Evolutionary conservation across 2,329 filamentous ascomycete genomes (phyloP), one percentile per base, ranked within the genome.

Genomic region (Alternaria sp.): DNA sequence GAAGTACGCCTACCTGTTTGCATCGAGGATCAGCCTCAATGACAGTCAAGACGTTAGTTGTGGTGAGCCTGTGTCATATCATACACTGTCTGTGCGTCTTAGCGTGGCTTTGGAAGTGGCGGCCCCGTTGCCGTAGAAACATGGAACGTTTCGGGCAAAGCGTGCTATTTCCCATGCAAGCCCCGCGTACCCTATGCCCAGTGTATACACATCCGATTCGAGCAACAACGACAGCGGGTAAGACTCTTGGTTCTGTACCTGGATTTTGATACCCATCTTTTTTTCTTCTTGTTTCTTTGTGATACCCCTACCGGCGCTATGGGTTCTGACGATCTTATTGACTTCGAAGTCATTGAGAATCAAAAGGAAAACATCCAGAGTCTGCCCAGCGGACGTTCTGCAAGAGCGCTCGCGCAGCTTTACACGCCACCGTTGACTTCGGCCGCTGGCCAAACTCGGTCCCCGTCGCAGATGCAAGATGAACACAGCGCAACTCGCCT

Each of bases 341-440:
- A 83, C 81, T 98, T 99, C 82, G 92, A 97, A 72, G 87, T 97
- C 65, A 97, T 99, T 81, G 95, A 99, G 82, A 88, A 87, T 48
- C 94, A 97, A 73, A 99, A 99, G 81, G 95, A 99, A 82, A 99
- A 99, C 80, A 97, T 99, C 58, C 94, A 97, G 80, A 90, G 93
- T 22, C 86, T 99, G 12, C 94, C 94, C 16, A 91, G 92, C 64
- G 95, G 90, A 34, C 85, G 95, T 67, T 98, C 94, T 41, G 95
- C 94, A 46, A 92, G 90, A 81, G 94, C 95, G 55, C 89, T 99
- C 53, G 93, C 90, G 30, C 87, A 93, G 56, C 87, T 93, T 32
- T 93, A 93, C 85, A 90, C 93, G 63, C 85, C 92, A 56, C 85
- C 75, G 30, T 63, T 78, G 8, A 74, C 72, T 16, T 68, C 86